A percentile compares a stretch with the other conserved stretches of the same genome.
Evolutionary conservation across 805 yeast genomes (phyloP).

Genomic region (Alloascoidea africana): DNA sequence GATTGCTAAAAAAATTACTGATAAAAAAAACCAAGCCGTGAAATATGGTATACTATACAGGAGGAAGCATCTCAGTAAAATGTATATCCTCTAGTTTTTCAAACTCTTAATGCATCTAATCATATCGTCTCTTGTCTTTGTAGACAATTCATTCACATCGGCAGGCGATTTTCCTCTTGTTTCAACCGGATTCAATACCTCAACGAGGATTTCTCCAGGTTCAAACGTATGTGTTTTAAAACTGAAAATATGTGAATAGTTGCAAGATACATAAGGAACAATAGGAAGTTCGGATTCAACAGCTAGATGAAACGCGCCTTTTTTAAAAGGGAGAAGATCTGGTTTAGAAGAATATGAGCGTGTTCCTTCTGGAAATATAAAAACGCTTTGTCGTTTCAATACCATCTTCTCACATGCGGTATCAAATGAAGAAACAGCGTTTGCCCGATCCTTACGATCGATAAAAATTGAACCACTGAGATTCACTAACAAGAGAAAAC

Average conservation of each 20-base stretch:
- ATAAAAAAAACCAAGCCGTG: too few relatives aligned
- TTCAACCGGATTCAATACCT: constrained; percentile 67
- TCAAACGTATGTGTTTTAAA: constrained; percentile 49
- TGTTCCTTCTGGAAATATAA: constrained; percentile 96
- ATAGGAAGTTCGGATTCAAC: constrained; percentile 83
- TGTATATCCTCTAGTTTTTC: too few relatives aligned
- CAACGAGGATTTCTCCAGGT: constrained; percentile 60
- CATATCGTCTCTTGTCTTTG: constrained; percentile 47
- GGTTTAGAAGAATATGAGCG: constrained; percentile 65
- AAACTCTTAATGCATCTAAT: constrained; percentile 4
- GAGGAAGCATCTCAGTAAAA: too few relatives aligned
- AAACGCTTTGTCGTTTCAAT: constrained; percentile 53
- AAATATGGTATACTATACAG: too few relatives aligned
- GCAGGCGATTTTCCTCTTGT: constrained; percentile 59
- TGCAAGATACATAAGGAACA: constrained; percentile 77
- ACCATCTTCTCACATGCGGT: constrained; percentile 51
- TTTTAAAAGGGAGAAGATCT: constrained; percentile 74
- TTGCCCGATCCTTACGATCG: constrained; percentile 64
- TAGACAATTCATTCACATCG: constrained; percentile 49
- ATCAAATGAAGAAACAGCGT: constrained; percentile 63
- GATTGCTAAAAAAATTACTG: too few relatives aligned
- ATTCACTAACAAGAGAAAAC: constrained; percentile 30
- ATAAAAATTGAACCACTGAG: constrained; percentile 83
- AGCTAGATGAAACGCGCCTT: constrained; percentile 97
- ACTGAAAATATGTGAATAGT: constrained; percentile 63